A percentile compares a stretch with the other conserved stretches of the same genome.
These are phyloP conservation scores for Dactylellina leptospora DNA, from an alignment of 2,329 filamentous ascomycete species.

Conservation along the genomic window DNA sequence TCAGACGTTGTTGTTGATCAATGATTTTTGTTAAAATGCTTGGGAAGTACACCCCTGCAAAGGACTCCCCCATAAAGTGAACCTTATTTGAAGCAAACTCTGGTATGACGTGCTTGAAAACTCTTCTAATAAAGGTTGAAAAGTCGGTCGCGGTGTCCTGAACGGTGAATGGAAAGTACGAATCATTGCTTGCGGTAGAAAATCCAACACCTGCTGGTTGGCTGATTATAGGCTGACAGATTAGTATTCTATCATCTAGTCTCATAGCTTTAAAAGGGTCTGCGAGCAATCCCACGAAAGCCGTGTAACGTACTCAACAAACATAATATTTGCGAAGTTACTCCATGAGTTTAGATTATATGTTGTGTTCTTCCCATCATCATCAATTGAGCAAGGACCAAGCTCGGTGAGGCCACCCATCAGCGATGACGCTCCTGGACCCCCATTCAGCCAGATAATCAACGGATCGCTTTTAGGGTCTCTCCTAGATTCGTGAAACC, in stretches of 20 bases:
- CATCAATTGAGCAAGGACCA: slow-evolving; percentile 85
- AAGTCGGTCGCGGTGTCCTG: slow-evolving; percentile 31
- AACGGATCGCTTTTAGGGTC: slow-evolving; percentile 97
- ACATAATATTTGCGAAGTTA: slow-evolving; percentile 96
- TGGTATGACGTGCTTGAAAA: slow-evolving; percentile 37
- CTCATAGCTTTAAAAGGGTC: too few relatives aligned
- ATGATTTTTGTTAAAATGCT: slow-evolving; percentile 38
- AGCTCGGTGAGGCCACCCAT: slow-evolving; percentile 98
- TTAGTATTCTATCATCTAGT: slow-evolving; percentile 15
- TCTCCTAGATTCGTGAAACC: slow-evolving; percentile 99
- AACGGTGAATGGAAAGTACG: slow-evolving; percentile 34
- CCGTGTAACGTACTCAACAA: slow-evolving; percentile 74
- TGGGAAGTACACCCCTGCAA: slow-evolving; percentile 36
- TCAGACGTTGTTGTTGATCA: slow-evolving; percentile 24
- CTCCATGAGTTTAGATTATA: slow-evolving; percentile 95
- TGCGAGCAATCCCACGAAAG: too few relatives aligned
- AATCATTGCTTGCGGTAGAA: slow-evolving; percentile 23
- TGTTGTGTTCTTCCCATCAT: slow-evolving; percentile 77
- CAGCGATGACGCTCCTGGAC: slow-evolving; percentile 94
- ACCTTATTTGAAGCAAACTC: slow-evolving; percentile 39
- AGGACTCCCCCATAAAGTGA: slow-evolving; percentile 44
- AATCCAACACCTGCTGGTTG: slow-evolving; percentile 42
- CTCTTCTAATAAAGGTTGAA: slow-evolving; percentile 32
- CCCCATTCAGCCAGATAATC: slow-evolving; percentile 93
- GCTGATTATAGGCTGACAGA: background rate